Conservation (phyloP, 2,329 filamentous ascomycete species). For the Blastomyces silverae region DNA sequence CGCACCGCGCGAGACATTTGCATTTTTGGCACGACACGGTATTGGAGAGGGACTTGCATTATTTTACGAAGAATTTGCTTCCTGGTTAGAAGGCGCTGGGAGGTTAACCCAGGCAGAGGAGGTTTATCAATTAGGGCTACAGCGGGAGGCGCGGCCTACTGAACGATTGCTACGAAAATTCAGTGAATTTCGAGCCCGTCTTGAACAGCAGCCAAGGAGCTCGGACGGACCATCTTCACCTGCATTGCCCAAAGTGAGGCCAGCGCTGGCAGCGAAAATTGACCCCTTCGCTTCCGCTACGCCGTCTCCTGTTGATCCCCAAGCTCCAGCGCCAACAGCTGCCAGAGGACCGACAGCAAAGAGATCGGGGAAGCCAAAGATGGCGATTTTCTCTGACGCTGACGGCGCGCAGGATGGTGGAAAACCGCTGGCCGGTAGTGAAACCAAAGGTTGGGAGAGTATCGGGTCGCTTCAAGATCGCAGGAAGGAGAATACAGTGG, state of each 20-base stretch:
- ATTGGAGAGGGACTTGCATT: slow-evolving; percentile 83
- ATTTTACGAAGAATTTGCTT: slow-evolving; percentile 95
- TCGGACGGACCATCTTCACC: slow-evolving; percentile 69
- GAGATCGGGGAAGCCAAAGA: slow-evolving; percentile 68
- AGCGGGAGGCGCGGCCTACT: slow-evolving; percentile 75
- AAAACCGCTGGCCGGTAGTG: slow-evolving; percentile 47
- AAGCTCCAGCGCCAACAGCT: slow-evolving; percentile 60
- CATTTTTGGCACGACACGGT: slow-evolving; percentile 79
- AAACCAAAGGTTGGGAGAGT: slow-evolving; percentile 76
- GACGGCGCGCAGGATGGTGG: slow-evolving; percentile 52
- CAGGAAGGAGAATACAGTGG: slow-evolving; percentile 87
- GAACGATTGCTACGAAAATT: slow-evolving; percentile 82
- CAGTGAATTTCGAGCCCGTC: slow-evolving; percentile 78
- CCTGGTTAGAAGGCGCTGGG: slow-evolving; percentile 77
- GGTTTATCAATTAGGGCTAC: slow-evolving; percentile 82
- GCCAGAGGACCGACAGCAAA: slow-evolving; percentile 46
- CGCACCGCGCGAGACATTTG: slow-evolving; percentile 83
- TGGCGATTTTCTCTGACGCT: slow-evolving; percentile 83
- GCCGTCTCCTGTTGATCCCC: slow-evolving; percentile 42
- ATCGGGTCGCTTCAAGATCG: slow-evolving; percentile 81
- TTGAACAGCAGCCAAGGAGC: slow-evolving; percentile 58
- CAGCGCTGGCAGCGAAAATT: slow-evolving; percentile 75
- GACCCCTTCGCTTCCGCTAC: slow-evolving; percentile 64
- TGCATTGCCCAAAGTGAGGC: slow-evolving; percentile 72
- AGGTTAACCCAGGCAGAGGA: slow-evolving; percentile 90